phyloP scores from a whole-genome alignment of 2,329 filamentous ascomycete species.

The Ciborinia camelliae region DNA sequence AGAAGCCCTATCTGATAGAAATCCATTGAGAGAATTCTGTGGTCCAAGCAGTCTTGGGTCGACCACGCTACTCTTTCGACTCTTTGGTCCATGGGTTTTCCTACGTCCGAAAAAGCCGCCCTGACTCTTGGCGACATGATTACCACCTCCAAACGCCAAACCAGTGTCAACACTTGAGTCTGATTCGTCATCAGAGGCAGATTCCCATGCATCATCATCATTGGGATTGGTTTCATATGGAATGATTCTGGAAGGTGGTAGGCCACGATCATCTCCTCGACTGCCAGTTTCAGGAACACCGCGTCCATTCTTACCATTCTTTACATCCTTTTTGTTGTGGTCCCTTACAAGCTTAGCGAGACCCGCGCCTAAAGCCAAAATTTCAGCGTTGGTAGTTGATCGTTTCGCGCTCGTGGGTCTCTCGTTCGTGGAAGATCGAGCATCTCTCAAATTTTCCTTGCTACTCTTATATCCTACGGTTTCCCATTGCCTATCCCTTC shows the following conservation, averaged over 20 bases:
- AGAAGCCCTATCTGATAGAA: conserved; percentile 51
- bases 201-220: conserved; percentile 57
- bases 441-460: conserved; percentile 15
- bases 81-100: conserved; percentile 34
- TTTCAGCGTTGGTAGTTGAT: conserved; percentile 43
- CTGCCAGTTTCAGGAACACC: conserved; percentile 14
- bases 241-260: conserved; percentile 34
- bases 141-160: conserved; percentile 55
- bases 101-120: conserved; percentile 32
- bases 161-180: conserved; percentile 52
- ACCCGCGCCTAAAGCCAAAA: conserved; percentile 47
- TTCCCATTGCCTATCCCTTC: conserved; percentile 33
- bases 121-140: conserved; percentile 34
- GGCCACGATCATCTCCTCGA: conserved; percentile 29
- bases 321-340: conserved; percentile 39
- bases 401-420: conserved; percentile 12
- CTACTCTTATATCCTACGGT: conserved; percentile 27
- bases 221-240: conserved; percentile 29
- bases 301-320: conserved; percentile 32
- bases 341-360: conserved; percentile 46
- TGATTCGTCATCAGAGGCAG: conserved; percentile 52
- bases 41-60: conserved; percentile 59
- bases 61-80: conserved; percentile 49
- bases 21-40: conserved; percentile 57
- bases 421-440: conserved; percentile 35